Evolutionary conservation across 768 basidiomycete genomes (phyloP), one percentile per base, ranked within the genome.

Genomic region (Candolleomyces aberdarensis): DNA sequence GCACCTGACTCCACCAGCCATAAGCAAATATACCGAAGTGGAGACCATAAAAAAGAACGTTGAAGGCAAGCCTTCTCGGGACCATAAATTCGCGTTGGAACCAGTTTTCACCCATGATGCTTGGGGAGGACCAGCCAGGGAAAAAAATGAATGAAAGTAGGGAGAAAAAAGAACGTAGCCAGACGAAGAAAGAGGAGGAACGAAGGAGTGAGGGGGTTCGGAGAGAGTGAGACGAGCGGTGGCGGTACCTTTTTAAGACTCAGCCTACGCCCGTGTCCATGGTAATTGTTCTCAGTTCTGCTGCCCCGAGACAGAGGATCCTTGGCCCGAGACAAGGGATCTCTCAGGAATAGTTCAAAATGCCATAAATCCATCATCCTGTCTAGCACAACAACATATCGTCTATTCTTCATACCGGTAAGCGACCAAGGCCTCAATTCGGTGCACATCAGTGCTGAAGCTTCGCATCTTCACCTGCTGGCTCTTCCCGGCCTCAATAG

Each of bases 361-460:
- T 36, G 36, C 36, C 36, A 36, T 36, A 36, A 36, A 36, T 36
- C 36, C 36, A 36, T 36, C 36, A 36, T 36, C 36, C 11, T 36
- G 36, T 36, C 11, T 11, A 11, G 8, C 8, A 36, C 36, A 36
- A 11, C 36, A 36, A 36, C 36, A 36, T 36, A 36, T 36, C 36
- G 57, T 60, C 70, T 79, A 92, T 65, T 90, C 91, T 61, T 94
- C 94, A 64, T 94, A 95, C 41, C 95, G 85, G 78, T 98, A 98
- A 5, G 96, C 95, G 51, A 98, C 96, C 92, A 98, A 93, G 5
- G 96, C 94, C 72, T 98, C 92, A 70, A 99, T 92, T 59, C 93
- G 86, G 71, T 99, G 97, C n/a, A 96, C 86, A 73, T 98, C 96
- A 4, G 97, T 99, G 74, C 92, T 96, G 76, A 98, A 99, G 70